phyloP scores from a whole-genome alignment of 306 rosid genomes.

The Quercus mongolica region DNA sequence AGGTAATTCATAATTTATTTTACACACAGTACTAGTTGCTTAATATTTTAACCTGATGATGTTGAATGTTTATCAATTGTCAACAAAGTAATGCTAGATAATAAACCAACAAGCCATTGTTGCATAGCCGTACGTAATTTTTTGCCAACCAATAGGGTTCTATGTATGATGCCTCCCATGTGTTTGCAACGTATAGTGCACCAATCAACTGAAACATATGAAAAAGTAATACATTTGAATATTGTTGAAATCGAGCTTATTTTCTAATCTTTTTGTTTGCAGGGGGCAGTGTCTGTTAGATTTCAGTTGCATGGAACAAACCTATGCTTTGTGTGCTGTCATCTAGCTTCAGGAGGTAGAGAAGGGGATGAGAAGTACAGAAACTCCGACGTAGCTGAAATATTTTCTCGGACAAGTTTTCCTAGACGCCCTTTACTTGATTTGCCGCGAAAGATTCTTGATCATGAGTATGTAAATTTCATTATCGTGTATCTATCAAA shows the following conservation, averaged over 20 bases:
- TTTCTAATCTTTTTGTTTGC: constrained; percentile 25
- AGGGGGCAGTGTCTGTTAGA: constrained; percentile 90
- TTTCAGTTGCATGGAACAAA: constrained; percentile 68
- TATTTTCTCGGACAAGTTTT: constrained; percentile 65
- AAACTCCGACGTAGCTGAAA: constrained; percentile 69
- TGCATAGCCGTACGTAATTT: no score
- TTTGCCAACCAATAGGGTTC: no score
- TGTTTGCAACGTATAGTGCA: no score
- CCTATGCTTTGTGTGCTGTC: constrained; percentile 88
- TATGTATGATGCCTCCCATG: no score
- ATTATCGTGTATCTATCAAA: constrained; percentile 8
- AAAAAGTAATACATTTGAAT: not conserved
- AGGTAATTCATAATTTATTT: constrained; percentile 37
- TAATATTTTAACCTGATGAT: no score
- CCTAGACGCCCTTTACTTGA: constrained; percentile 60
- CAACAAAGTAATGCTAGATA: no score
- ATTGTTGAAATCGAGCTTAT: not conserved
- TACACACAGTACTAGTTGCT: not conserved
- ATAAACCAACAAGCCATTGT: no score
- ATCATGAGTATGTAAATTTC: constrained; percentile 61
- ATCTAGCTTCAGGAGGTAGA: constrained; percentile 82
- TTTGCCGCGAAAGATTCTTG: constrained; percentile 69
- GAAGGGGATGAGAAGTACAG: constrained; percentile 72
- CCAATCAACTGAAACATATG: no score
- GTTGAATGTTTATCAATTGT: no score